Evolutionary conservation across 805 yeast species (phyloP), one percentile per base, ranked within the genome.

Genomic region (Suhomyces sp.): DNA sequence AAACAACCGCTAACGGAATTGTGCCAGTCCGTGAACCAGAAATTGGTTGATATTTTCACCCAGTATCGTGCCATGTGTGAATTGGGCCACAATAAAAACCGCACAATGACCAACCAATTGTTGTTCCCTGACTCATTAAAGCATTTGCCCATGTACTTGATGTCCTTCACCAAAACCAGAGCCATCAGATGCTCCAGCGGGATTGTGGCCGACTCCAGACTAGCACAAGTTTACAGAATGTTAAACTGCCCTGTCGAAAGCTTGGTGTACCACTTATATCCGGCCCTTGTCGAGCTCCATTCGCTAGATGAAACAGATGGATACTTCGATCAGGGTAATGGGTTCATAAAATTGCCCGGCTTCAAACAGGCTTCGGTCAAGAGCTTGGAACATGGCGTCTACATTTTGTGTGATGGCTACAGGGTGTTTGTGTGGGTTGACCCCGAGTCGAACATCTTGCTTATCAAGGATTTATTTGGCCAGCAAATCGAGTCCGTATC

Each of bases 61-160:
- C 63, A 80, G 77, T 60, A 79, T 82, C 54, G 77, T 25, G 79
- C 82, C 0, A 77, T 87, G 58, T 65, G 71, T 53, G 78, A 73
- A 55, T 57, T 62, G 22, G 65, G 66, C 7, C 81, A 75, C 67
- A 51, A 73, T 64, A 37, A 61, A 57, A 53, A 70, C 57, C 49
- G 72, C 60, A 21, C 68, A 48, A 46, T 72, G 58, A 61, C 77
- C 56, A 80, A 83, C 10, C 90, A 87, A 62, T 73, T 94, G 54
- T 78, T 93, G 5, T 75, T 93, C 65, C 98, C 99, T 0, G 89
- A 87, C 44, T 82, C 93, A 8, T 73, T 94, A 59, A 82, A 82
- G 52, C 83, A 89, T 43, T 73, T 93, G 50, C 83, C 93, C 8
- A 78, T 85, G 60, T 83, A 80, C 59, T 63, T 87, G 47, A 74